Evolutionary conservation across 2,329 filamentous ascomycete species (phyloP).

Genomic region (Metarhizium guizhouense): DNA sequence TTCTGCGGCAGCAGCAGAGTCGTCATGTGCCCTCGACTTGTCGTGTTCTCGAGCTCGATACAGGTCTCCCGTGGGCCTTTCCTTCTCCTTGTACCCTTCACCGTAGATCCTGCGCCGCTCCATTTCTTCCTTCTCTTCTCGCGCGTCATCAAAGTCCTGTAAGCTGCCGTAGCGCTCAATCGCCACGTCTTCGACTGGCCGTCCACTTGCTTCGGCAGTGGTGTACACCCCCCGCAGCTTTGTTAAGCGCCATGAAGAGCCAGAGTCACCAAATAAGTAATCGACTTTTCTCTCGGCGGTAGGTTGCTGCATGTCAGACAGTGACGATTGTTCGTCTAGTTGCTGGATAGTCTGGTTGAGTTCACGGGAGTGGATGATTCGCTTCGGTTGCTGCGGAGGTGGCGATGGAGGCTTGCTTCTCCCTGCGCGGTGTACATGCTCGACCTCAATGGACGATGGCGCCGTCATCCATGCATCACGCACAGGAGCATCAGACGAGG

Average conservation of each 20-base stretch:
- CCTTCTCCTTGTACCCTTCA: conserved; percentile 71
- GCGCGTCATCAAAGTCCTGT: conserved; percentile 79
- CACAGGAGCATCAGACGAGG: conserved; percentile 32
- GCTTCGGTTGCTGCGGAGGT: conserved; percentile 50
- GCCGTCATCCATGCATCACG: conserved; percentile 95
- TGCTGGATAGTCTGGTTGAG: conserved; percentile 60
- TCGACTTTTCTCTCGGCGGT: conserved; percentile 49
- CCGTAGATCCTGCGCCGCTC: conserved; percentile 79
- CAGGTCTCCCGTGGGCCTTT: conserved; percentile 80
- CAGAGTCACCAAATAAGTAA: conserved; percentile 83
- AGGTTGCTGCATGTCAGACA: not conserved
- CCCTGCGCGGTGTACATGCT: conserved; percentile 61
- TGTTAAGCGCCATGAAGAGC: conserved; percentile 93
- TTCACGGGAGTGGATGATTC: conserved; percentile 71
- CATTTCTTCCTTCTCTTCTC: conserved; percentile 87
- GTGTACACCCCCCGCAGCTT: conserved; percentile 82
- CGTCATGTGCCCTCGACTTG: conserved; percentile 23
- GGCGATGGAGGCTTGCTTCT: conserved; percentile 43
- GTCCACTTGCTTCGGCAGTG: conserved; percentile 63
- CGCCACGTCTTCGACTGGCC: conserved; percentile 73
- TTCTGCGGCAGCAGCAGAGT: conserved; percentile 8
- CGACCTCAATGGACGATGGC: conserved; percentile 71
- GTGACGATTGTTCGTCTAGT: conserved; percentile 38
- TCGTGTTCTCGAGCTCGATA: conserved; percentile 66
- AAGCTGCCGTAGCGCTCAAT: conserved; percentile 73